A percentile compares a stretch with the other conserved stretches of the same genome.
Conservation (phyloP, 2,329 filamentous ascomycete species). For the Cladophialophora bantiana region DNA sequence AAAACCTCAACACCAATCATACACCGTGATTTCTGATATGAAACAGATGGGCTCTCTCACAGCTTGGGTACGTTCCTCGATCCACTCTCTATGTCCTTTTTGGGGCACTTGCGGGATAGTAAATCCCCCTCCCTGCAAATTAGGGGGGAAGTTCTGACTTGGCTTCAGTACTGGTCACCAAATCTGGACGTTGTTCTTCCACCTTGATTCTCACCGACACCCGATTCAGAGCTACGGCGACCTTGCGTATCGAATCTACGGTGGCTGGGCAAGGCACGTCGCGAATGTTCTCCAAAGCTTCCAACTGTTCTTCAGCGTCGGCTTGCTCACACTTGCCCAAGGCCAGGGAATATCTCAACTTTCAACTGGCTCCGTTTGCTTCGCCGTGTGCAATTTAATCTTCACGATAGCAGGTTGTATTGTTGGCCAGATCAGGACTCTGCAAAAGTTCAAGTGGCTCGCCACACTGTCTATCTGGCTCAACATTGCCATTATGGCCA, state of each 20-base stretch:
- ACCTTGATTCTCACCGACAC: background rate
- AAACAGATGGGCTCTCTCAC: background rate
- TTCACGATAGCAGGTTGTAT: background rate
- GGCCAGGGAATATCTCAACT: background rate
- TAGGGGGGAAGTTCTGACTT: background rate
- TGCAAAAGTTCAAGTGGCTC: background rate
- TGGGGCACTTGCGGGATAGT: background rate
- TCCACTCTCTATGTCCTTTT: background rate
- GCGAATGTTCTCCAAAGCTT: background rate
- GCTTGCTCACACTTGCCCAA: background rate
- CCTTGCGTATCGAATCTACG: background rate
- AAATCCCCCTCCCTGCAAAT: background rate
- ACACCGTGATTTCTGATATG: background rate
- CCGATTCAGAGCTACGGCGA: background rate
- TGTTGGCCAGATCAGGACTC: background rate
- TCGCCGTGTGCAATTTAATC: background rate
- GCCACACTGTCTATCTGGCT: background rate
- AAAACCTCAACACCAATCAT: background rate
- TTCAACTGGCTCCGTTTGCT: background rate
- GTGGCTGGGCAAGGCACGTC: background rate
- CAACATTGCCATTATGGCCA: background rate
- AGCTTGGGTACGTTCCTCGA: background rate
- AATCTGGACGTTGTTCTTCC: slow-evolving; percentile 1
- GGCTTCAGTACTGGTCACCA: background rate
- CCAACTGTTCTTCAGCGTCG: slow-evolving; percentile 1